Percentiles rank a stretch among this genome's conserved stretches.
phyloP scores from a whole-genome alignment of 768 basidiomycete species.

The Trametes cinnabarina region DNA sequence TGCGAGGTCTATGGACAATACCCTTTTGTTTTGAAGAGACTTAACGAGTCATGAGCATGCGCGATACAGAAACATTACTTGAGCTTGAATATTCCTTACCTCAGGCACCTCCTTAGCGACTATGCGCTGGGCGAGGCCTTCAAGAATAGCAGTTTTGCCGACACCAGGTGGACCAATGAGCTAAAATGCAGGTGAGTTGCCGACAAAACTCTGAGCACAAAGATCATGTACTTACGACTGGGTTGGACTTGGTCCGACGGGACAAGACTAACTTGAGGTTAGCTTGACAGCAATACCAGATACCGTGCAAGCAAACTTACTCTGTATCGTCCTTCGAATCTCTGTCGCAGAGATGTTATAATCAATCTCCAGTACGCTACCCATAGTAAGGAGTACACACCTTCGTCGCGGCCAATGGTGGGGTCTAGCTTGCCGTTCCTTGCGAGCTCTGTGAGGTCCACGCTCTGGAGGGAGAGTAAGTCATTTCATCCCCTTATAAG shows the following conservation, averaged over 20 bases:
- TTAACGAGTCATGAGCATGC: conserved; percentile 27
- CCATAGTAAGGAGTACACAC: conserved; percentile 32
- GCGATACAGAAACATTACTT: neutral
- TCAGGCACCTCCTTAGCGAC: conserved; percentile 90
- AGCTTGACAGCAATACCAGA: neutral
- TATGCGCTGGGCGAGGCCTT: conserved; percentile 85
- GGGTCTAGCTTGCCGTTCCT: conserved; percentile 86
- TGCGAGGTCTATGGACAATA: conserved; percentile 81
- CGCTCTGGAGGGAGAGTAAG: too few species aligned
- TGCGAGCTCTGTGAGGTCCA: conserved; percentile 83
- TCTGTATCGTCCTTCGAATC: conserved; percentile 89
- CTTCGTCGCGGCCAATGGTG: conserved; percentile 86
- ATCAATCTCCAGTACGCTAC: neutral
- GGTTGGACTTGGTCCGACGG: conserved; percentile 88
- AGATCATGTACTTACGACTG: conserved; percentile 56
- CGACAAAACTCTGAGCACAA: too few species aligned
- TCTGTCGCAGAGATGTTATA: conserved; percentile 47
- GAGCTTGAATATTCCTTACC: conserved; percentile 39
- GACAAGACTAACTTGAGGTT: conserved; percentile 58
- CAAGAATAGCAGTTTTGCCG: conserved; percentile 90
- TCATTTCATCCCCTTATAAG: too few species aligned
- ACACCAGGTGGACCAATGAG: conserved; percentile 86
- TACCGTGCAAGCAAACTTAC: conserved; percentile 40
- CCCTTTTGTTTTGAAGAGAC: conserved; percentile 86
- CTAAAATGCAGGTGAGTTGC: conserved; percentile 32